Evolutionary conservation across 495 filamentous ascomycete species (phyloP), one percentile per base, ranked within the genome.

Genomic region (Tirmania nivea): DNA sequence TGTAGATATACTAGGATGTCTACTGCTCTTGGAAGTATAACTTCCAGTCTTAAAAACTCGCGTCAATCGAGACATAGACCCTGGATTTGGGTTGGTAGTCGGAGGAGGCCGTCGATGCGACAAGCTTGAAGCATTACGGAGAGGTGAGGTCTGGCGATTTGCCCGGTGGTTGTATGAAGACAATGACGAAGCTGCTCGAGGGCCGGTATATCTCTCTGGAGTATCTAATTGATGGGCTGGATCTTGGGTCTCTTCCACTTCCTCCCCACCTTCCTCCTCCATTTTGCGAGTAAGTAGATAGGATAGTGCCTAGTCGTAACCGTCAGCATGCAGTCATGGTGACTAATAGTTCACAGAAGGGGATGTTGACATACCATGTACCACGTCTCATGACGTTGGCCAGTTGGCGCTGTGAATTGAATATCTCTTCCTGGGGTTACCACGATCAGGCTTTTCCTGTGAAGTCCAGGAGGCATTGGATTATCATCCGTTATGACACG

Each of bases 301-400:
- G 3, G 86, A 92, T 37, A 97, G 73, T 7, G 90, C 87, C 59
- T 62, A 48, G 25, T 31, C 25, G 4, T 3, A 31, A 7, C 25
- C 25, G 25, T 31, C 25, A 31, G 25, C 25, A 31, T 31, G 25
- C 25, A 7, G 25, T 31, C 25, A 31, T 19, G 3, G 48, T 60
- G 51, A 60, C 48, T 11, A 37, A 35, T 49, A 34, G 12, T n/a
- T 45, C 35, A 3, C 9, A 17, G 36, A 25, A 14, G 34, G 31
- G 35, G 25, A 31, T 34, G 47, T 34, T 17, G 37, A 5, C 51
- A 49, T 57, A 61, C 62, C 63, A 95, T 95, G 75, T 90, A 96
- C 90, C 90, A 97, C 5, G 88, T 96, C 66, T 96, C 90, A 58
- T 97, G 90, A 52, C 90, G 74, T 61, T 94, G 86, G 16, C 85